Base-by-base conservation (phyloP, 371 early-diverging fungal genomes). In the Zychaea mexicana region DNA sequence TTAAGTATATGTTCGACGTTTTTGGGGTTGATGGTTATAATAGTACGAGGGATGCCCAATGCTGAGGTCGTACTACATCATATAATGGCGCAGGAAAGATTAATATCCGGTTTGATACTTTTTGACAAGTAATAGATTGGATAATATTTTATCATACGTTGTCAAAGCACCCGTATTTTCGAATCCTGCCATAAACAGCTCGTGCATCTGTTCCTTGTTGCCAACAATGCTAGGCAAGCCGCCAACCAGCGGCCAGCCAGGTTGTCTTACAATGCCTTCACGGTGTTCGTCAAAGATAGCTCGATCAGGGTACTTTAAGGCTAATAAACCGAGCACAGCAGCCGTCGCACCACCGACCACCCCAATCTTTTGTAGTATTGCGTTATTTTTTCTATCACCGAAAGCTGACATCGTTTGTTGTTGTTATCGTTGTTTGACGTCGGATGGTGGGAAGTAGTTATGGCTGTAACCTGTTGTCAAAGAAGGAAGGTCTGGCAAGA, bases 1-100 rank as follows among this genome's bases (percentile, higher is more conserved):
- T 75, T 75, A 47, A 75, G 42, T 22, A 81, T 36, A 36, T 76
- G 59, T 26, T 81, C 81, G 1, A 81, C 63, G 19, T 81, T 81
- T 31, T 61, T 59, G 5, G 81, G 81, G 27, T 81, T 74, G 53
- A 76, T 73, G 1, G 81, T 81, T 4, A 68, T 57, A 19, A 76
- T 63, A 13, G 59, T 33, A 0, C 55, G 60, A n/a, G 76, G 76
- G 26, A 72, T 69, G 58, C 78, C 81, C n/a, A 70, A 54, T 10
- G 57, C 66, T 15, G 62, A 55, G 15, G 55, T 49, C 46, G 55
- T 55, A 53, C 62, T 62, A 45, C 38, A 32, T 59, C 24, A 32
- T 24, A n/a, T n/a, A n/a, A n/a, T n/a, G n/a, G 10, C 24, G 26
- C 28, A 53, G 27, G 31, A 30, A 6, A 28, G 27, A 45, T 28